These are phyloP conservation scores for Potentilla sterilis DNA, from an alignment of 306 rosid species.

Conservation along the genomic window DNA sequence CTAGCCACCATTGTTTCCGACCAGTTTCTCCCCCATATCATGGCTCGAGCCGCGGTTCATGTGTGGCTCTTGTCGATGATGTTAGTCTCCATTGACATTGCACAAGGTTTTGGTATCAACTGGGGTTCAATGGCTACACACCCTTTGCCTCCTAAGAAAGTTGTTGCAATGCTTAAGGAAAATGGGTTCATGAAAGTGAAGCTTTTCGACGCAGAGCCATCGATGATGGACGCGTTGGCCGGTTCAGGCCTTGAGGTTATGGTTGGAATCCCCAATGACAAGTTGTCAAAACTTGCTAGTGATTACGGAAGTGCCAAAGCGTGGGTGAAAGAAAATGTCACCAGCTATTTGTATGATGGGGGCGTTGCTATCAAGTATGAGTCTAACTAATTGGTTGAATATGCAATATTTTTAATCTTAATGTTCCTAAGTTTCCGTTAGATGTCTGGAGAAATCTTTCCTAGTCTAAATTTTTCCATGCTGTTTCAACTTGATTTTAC, in stretches of 20 bases:
- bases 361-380: conserved; percentile 55
- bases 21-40: background rate
- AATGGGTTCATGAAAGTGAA: conserved; percentile 65
- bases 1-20: background rate
- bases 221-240: conserved; percentile 48
- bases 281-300: conserved; percentile 29
- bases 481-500: background rate
- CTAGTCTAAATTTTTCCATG: background rate
- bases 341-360: conserved; percentile 37
- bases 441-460: background rate
- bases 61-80: conserved; percentile 25
- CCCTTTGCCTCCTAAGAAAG: conserved; percentile 43
- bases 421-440: background rate
- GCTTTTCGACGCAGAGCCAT: conserved; percentile 69
- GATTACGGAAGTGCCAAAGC: conserved; percentile 31
- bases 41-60: conserved; percentile 15
- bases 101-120: conserved; percentile 53
- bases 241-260: conserved; percentile 64
- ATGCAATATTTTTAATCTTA: background rate
- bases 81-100: conserved; percentile 14
- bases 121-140: conserved; percentile 74
- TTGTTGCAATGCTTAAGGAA: conserved; percentile 56
- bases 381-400: background rate
- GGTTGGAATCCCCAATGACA: conserved; percentile 75
- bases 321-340: conserved; percentile 67